Evolutionary conservation across 2,329 filamentous ascomycete genomes (phyloP).

Genomic region (Colletotrichum sp.): DNA sequence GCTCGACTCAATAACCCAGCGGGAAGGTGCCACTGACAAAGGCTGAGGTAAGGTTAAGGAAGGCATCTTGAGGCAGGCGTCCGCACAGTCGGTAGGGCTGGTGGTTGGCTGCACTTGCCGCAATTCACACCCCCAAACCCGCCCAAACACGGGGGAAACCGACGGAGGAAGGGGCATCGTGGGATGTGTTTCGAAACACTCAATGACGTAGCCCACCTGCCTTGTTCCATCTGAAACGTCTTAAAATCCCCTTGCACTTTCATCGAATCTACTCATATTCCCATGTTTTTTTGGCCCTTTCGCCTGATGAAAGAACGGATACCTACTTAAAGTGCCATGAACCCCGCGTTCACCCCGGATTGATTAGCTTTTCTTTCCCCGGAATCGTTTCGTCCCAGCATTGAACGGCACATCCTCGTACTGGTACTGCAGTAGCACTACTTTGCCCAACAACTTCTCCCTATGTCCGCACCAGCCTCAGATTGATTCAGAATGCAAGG

Average conservation of each 20-base stretch:
- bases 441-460: not conserved
- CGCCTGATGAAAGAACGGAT: not conserved
- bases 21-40: not conserved
- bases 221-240: not conserved
- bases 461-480: not conserved
- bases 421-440: not conserved
- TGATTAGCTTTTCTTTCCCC: not conserved
- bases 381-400: not conserved
- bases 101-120: not conserved
- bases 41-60: not conserved
- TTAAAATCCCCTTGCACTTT: not conserved
- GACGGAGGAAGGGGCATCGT: conserved; percentile 19
- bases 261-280: not conserved
- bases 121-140: not conserved
- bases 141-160: conserved; percentile 4
- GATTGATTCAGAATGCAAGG: not conserved
- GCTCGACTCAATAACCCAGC: not conserved
- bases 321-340: not conserved
- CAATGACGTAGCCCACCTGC: conserved; percentile 9
- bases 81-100: not conserved
- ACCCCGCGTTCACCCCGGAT: not conserved
- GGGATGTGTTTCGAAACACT: conserved; percentile 21
- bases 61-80: not conserved
- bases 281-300: not conserved
- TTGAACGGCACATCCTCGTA: not conserved